A percentile compares a stretch with the other conserved stretches of the same genome.
These are phyloP conservation scores for Neospermospora avenae DNA, from an alignment of 2,329 filamentous ascomycete species.

Conservation along the genomic window DNA sequence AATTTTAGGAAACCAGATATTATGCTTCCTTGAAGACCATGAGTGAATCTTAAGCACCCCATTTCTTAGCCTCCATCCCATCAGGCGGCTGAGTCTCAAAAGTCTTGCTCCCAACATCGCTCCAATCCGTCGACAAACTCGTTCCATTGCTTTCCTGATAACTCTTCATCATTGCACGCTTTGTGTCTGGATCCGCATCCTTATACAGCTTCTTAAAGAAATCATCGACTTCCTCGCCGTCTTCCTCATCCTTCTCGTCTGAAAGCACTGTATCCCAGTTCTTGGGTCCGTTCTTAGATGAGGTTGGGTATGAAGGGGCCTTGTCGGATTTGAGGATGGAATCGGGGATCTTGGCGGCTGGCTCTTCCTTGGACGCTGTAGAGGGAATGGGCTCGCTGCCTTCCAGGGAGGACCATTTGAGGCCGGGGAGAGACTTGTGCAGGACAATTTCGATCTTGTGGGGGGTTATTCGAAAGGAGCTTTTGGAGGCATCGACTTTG, in stretches of 20 bases:
- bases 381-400: conserved; percentile 21
- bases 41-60: conserved; percentile 37
- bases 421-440: conserved; percentile 59
- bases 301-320: conserved; percentile 75
- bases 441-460: conserved; percentile 79
- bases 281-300: conserved; percentile 77
- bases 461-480: conserved; percentile 62
- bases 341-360: conserved; percentile 20
- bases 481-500: conserved; percentile 57
- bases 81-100: conserved; percentile 74
- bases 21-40: neutral
- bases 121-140: conserved; percentile 87
- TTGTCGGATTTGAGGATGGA: conserved; percentile 25
- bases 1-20: neutral
- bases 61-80: conserved; percentile 74
- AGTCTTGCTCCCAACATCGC: conserved; percentile 67
- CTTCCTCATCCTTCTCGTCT: conserved; percentile 53
- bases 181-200: conserved; percentile 71
- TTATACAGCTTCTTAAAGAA: conserved; percentile 94
- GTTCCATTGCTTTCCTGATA: conserved; percentile 94
- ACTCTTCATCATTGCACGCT: conserved; percentile 96
- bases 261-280: conserved; percentile 82
- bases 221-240: conserved; percentile 61
- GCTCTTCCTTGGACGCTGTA: neutral
- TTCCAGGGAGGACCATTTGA: conserved; percentile 33